Percentiles rank a stretch among this genome's conserved stretches.
Conservation (phyloP, 768 basidiomycete genomes). For the Paxillus involutus region DNA sequence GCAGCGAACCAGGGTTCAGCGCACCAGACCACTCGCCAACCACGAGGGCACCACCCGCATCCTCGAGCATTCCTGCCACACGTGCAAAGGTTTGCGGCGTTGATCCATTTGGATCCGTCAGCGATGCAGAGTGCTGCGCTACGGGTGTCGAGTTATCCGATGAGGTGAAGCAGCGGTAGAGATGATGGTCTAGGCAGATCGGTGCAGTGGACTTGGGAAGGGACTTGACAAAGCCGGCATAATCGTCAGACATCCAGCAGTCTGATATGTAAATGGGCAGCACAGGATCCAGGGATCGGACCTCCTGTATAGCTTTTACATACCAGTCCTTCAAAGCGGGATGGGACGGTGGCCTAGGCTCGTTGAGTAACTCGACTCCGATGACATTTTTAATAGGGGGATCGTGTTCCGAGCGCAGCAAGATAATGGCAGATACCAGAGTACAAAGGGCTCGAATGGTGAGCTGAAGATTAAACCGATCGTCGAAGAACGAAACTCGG, state of each 20-base stretch:
- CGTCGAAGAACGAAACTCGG: conserved; percentile 48
- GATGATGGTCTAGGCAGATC: conserved; percentile 75
- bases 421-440: conserved; percentile 33
- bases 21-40: conserved; percentile 83
- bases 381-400: conserved; percentile 45
- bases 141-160: conserved; percentile 56
- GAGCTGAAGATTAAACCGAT: conserved; percentile 42
- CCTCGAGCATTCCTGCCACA: conserved; percentile 32
- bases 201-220: conserved; percentile 35
- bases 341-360: conserved; percentile 54
- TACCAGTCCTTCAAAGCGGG: conserved; percentile 63
- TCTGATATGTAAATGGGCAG: conserved; percentile 77
- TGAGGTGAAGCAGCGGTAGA: conserved; percentile 77
- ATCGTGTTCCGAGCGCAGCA: conserved; percentile 52
- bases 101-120: conserved; percentile 41
- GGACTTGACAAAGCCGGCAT: conserved; percentile 51
- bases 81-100: conserved; percentile 44
- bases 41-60: conserved; percentile 52
- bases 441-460: conserved; percentile 49
- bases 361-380: conserved; percentile 61
- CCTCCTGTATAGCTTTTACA: conserved; percentile 45
- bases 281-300: conserved; percentile 50
- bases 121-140: conserved; percentile 49
- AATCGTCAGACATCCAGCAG: conserved; percentile 70
- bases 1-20: conserved; percentile 62